phyloP scores from a whole-genome alignment of 1,139 yeast species.

The Sugiyamaella grinbergsii region DNA sequence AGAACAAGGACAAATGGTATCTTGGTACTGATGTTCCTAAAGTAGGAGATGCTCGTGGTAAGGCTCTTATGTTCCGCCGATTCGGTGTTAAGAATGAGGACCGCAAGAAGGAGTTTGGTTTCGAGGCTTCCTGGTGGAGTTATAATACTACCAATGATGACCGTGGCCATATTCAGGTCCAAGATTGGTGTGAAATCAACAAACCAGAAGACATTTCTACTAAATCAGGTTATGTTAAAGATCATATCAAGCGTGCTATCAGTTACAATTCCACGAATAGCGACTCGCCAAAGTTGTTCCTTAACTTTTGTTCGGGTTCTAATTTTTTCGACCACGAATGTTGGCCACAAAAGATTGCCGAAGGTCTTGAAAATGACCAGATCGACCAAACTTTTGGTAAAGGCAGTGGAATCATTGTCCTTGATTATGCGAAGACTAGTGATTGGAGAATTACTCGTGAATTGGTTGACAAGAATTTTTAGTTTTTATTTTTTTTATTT shows the following conservation, averaged over 20 bases:
- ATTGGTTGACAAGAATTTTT: constrained; percentile 59
- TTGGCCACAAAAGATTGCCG: constrained; percentile 73
- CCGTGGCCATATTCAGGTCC: constrained; percentile 63
- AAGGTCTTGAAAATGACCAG: constrained; percentile 47
- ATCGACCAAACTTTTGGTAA: constrained; percentile 54
- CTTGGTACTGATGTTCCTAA: constrained; percentile 58
- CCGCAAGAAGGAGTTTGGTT: constrained; percentile 52
- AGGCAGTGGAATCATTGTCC: constrained; percentile 60
- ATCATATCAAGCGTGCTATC: constrained; percentile 57
- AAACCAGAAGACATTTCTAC: constrained; percentile 55
- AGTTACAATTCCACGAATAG: constrained; percentile 52
- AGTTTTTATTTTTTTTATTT: too few relatives aligned
- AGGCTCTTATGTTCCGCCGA: constrained; percentile 66
- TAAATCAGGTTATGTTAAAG: constrained; percentile 60
- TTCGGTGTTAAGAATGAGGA: constrained; percentile 60
- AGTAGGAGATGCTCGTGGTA: constrained; percentile 66
- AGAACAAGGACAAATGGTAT: constrained; percentile 61
- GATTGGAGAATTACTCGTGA: constrained; percentile 60
- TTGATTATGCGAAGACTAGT: constrained; percentile 67
- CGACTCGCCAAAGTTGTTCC: constrained; percentile 51
- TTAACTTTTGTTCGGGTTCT: constrained; percentile 76
- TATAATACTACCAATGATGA: constrained; percentile 70
- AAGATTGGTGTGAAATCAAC: constrained; percentile 72
- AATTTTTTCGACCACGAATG: constrained; percentile 70
- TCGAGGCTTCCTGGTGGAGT: constrained; percentile 68